Base-by-base conservation (phyloP, 495 filamentous ascomycete species). In the Lasiosphaeris hirsuta region DNA sequence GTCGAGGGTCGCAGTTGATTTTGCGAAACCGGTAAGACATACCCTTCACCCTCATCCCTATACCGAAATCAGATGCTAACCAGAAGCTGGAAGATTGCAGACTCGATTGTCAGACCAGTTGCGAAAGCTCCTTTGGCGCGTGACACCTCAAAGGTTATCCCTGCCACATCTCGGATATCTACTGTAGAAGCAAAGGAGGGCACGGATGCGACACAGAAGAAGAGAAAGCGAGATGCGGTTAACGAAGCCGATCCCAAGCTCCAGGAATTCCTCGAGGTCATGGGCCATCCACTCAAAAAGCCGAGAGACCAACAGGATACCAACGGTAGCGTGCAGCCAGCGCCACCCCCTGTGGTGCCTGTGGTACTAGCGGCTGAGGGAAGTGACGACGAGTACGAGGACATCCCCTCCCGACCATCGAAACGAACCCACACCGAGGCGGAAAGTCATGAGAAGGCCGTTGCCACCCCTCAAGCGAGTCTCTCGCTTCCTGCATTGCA, bases 1-100 rank as follows among this genome's bases (percentile, higher is more conserved):
- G 92, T 95, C 92, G n/a, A 94, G 85, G 82, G 90, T 99, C 62
- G 75, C 72, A 23, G 94, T 97, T 63, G 95, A 97, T 77, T 76
- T 96, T 68, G 95, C 94, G 61, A 85, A 85, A 62, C 86, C 94
- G 60, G 90, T 94, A 81, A 56, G 60, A 41, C 19, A 38, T 7
- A 10, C n/a, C n/a, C 49, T 44, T 11, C 39, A 10, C 40, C 52
- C 41, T 23, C 46, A 36, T 39, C 48, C 23, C 10, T 44, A 15
- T 15, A 15, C 33, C 42, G 36, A 37, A 44, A 63, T 49, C 17
- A 47, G 60, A 44, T 62, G 42, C 63, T 63, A 60, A 68, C 60
- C 56, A 62, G 54, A 19, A 51, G 51, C 51, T 54, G 48, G 45
- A 60, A 63, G 60, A 66, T 67, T 60, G 59, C 57, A 65, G 57